Percentiles rank a stretch among this genome's conserved stretches.
Evolutionary conservation across 116 monocot genomes (phyloP).

Genomic region (Papilionanthe hybrid): DNA sequence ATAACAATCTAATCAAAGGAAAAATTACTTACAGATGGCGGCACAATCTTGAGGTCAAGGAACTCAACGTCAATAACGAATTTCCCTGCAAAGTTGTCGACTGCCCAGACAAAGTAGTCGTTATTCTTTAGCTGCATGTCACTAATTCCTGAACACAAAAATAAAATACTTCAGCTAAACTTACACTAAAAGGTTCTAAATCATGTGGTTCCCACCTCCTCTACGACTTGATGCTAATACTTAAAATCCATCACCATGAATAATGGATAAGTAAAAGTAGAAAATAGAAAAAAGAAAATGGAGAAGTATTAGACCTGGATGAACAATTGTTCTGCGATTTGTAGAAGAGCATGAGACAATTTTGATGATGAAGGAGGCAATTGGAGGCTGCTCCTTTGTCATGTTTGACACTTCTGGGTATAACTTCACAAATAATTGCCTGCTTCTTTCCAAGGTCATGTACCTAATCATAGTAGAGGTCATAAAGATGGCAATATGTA

Average conservation of each 20-base stretch:
- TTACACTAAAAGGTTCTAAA: neutral
- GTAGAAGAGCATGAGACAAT: conserved; percentile 49
- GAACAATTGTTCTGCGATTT: conserved; percentile 53
- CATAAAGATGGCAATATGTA: neutral
- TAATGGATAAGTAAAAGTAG: neutral
- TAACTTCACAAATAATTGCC: conserved; percentile 69
- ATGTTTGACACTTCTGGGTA: conserved; percentile 67
- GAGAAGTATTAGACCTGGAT: conserved; percentile 54
- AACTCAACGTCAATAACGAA: conserved; percentile 88
- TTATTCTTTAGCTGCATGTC: conserved; percentile 81
- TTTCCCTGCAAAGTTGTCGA: conserved; percentile 65
- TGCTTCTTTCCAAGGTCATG: conserved; percentile 76
- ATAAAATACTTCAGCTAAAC: neutral
- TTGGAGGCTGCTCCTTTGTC: conserved; percentile 65
- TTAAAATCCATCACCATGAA: neutral
- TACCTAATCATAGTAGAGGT: conserved; percentile 31
- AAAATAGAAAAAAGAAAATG: neutral
- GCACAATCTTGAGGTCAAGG: conserved; percentile 65
- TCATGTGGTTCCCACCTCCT: neutral
- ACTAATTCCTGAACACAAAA: conserved; percentile 47
- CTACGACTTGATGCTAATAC: neutral
- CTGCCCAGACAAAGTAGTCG: conserved; percentile 86
- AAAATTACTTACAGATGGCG: conserved; percentile 43
- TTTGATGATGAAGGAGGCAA: conserved; percentile 81
- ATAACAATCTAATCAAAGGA: neutral